A percentile compares a stretch with the other conserved stretches of the same genome.
Conservation (phyloP, 495 filamentous ascomycete genomes). For the Penicillium coffeae region DNA sequence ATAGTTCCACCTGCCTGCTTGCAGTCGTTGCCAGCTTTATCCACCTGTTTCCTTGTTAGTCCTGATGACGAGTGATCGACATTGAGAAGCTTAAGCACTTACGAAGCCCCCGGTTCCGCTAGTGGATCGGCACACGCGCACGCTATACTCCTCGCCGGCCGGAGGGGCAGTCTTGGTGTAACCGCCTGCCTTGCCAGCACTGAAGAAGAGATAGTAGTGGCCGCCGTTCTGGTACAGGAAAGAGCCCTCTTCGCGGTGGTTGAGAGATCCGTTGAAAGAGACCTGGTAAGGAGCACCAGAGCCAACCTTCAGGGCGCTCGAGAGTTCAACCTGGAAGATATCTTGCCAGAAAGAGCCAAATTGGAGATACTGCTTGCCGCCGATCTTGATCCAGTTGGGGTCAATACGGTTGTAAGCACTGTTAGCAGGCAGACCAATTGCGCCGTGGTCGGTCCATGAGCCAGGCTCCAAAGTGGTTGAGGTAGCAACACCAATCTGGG, state of each 20-base stretch:
- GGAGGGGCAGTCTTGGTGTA: slow-evolving; percentile 49
- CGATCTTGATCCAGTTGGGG: slow-evolving; percentile 52
- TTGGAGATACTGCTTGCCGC: slow-evolving; percentile 50
- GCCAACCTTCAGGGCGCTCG: slow-evolving; percentile 35
- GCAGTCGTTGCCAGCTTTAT: slow-evolving; percentile 54
- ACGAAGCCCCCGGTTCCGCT: slow-evolving; percentile 53
- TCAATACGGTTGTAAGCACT: slow-evolving; percentile 68
- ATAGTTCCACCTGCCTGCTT: slow-evolving; percentile 57
- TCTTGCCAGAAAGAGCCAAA: slow-evolving; percentile 71
- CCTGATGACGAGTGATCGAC: background rate
- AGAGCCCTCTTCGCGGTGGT: slow-evolving; percentile 55
- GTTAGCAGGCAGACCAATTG: slow-evolving; percentile 49
- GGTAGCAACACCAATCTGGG: slow-evolving; percentile 66
- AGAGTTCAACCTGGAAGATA: slow-evolving; percentile 59
- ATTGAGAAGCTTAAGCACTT: slow-evolving; percentile 14
- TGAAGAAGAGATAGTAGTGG: slow-evolving; percentile 68
- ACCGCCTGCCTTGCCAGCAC: slow-evolving; percentile 57
- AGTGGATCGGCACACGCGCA: slow-evolving; percentile 58
- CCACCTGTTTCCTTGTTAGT: slow-evolving; percentile 36
- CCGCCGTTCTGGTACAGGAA: slow-evolving; percentile 51
- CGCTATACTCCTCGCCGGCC: slow-evolving; percentile 60
- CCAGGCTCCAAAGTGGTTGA: slow-evolving; percentile 55
- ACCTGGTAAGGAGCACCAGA: slow-evolving; percentile 43
- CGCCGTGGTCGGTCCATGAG: slow-evolving; percentile 53
- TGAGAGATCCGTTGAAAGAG: slow-evolving; percentile 50